phyloP scores from a whole-genome alignment of 352 stramenopile species.

The Globisporangium cystogenes region DNA sequence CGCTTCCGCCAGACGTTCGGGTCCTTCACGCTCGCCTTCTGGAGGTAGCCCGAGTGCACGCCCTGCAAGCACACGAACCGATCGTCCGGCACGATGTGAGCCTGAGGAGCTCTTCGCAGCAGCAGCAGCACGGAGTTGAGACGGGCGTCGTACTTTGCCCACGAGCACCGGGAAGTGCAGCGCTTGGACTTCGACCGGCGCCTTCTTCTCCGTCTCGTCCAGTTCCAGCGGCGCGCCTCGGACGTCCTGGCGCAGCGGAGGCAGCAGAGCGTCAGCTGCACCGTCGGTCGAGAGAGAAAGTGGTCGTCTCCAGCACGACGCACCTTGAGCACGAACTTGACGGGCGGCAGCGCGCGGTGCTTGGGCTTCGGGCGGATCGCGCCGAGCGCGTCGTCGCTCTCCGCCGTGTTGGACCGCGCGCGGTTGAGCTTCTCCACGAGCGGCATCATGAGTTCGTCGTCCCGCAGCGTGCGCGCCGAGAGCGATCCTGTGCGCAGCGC shows the following conservation, averaged over 20 bases:
- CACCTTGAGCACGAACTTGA: slow-evolving; percentile 86
- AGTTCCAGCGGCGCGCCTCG: slow-evolving; percentile 65
- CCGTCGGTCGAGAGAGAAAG: background rate
- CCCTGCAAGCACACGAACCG: slow-evolving; percentile 23
- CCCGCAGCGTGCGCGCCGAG: slow-evolving; percentile 62
- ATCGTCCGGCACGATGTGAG: no score
- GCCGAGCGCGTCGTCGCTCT: slow-evolving; percentile 45
- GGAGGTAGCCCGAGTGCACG: slow-evolving; percentile 69
- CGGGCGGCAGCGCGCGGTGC: slow-evolving; percentile 47
- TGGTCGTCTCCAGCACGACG: background rate
- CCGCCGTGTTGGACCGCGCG: slow-evolving; percentile 28
- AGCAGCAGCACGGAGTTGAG: no score
- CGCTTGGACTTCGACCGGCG: slow-evolving; percentile 28
- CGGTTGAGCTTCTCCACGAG: slow-evolving; percentile 67
- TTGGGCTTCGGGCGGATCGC: slow-evolving; percentile 46
- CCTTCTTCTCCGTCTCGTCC: slow-evolving; percentile 34
- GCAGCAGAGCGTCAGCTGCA: background rate
- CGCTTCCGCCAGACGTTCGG: slow-evolving; percentile 76
- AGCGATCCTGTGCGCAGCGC: slow-evolving; percentile 50
- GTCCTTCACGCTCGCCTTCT: slow-evolving; percentile 79
- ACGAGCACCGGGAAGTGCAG: slow-evolving; percentile 67
- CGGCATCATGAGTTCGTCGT: slow-evolving; percentile 74
- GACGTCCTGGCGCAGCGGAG: slow-evolving; percentile 37
- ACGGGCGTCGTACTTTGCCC: slow-evolving; percentile 36
- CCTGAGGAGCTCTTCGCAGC: background rate